These are phyloP conservation scores for Ceratobasidium papillatum DNA, from an alignment of 1,284 basidiomycete species.

Conservation along the genomic window DNA sequence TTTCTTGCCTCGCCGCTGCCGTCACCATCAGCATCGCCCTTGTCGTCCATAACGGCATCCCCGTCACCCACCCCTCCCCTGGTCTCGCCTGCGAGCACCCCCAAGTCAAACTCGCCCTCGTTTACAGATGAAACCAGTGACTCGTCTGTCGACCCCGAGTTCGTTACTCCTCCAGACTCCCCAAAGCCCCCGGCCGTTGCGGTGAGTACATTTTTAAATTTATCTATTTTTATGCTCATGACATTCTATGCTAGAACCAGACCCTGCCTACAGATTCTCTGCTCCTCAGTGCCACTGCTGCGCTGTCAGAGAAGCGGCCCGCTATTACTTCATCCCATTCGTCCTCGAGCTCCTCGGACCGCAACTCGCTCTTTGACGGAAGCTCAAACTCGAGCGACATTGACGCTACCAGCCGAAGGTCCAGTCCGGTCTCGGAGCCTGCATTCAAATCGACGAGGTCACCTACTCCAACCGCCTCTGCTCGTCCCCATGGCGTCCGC, in stretches of 20 bases:
- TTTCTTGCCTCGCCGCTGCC: constrained; percentile 1
- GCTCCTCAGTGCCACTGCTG: constrained; percentile 6
- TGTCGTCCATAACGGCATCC: neutral
- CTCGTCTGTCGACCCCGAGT: constrained; percentile 28
- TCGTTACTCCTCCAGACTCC: constrained; percentile 16
- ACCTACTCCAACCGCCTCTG: neutral
- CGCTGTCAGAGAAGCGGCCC: constrained; percentile 6
- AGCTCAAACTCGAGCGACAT: constrained; percentile 19
- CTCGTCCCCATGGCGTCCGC: constrained; percentile 4
- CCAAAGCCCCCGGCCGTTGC: constrained; percentile 18
- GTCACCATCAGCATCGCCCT: neutral
- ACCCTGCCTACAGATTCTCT: constrained; percentile 18
- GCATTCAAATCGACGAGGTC: neutral
- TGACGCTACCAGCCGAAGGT: neutral
- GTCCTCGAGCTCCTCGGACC: neutral
- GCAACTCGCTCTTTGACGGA: neutral
- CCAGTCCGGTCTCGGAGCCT: constrained; percentile 1
- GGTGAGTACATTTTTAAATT: no score
- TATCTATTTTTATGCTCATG: neutral
- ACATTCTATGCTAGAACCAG: no score
- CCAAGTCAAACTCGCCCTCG: constrained; percentile 28
- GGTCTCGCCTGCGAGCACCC: constrained; percentile 28
- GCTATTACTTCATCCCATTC: constrained; percentile 1
- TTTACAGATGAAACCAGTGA: constrained; percentile 34
- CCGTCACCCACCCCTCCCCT: constrained; percentile 21